Evolutionary conservation across 176 grass and related monocot genomes (phyloP), one percentile per base, ranked within the genome.

Genomic region (Oryza australiensis): DNA sequence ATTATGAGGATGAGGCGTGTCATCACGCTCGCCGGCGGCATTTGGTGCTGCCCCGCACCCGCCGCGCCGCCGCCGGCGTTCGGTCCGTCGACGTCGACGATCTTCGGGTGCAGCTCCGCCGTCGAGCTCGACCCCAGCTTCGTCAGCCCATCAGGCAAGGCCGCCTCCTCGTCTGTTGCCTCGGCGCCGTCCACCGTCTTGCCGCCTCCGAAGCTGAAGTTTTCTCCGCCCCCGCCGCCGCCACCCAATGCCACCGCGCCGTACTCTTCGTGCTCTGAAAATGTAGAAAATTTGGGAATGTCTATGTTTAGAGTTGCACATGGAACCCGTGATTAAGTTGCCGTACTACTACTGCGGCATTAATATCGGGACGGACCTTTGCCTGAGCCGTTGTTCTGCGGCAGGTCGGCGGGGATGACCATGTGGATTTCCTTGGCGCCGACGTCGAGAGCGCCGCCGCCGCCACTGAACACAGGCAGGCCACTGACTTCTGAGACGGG

Each of bases 361-460:
- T 75, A 66, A 65, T 77, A 49, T 12, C 8, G 55, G 27, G 0
- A 42, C 48, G 53, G 26, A 98, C 95, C 95, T 98, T 94, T 94
- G 70, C 72, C 78, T 14, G 90, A 55, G 73, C 83, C 84, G 66
- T 55, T 22, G 51, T 91, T 93, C 13, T 64, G 81, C 66, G 90
- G 90, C 66, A 72, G 79, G 75, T 99, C 91, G 34, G 88, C 90
- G 22, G 93, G 93, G 41, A 99, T 77, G 16, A 95, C 62, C 96
- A 95, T 88, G 34, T 91, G 91, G 87, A 99, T 93, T 53, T 99
- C 96, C 91, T 99, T 99, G 7, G 92, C 88, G 23, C 93, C 83
- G 42, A 76, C 84, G 48, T 82, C 86, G 32, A 70, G 30, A 73
- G 65, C 43, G 18, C 49, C 60, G n/a, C 34, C 71, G 65, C 67